Base-by-base conservation (phyloP, 2,329 filamentous ascomycete genomes). In the Colletotrichum endophyticum region DNA sequence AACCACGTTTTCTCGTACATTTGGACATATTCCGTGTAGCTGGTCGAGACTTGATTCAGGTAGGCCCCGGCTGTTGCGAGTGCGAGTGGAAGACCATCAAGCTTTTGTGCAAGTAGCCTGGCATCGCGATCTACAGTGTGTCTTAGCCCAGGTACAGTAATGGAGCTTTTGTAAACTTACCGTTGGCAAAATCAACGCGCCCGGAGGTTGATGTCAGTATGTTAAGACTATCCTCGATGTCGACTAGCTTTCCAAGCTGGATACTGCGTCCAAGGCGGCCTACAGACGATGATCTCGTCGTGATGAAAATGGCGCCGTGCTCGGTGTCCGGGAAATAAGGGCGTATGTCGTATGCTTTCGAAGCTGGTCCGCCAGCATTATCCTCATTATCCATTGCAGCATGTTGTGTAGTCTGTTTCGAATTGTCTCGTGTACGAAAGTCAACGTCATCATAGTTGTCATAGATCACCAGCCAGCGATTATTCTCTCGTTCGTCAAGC, bases 51-150 rank as follows among this genome's bases (percentile, higher is more conserved):
- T 63, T 87, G 77, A 32, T 81, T 72, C 16, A 89, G 83, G 75
- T 87, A 90, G 1, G 85, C 82, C 7, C 87, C 86, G 22, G 88
- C 88, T 19, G 86, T 85, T 6, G 86, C 80, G 19, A 90, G 83
- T 3, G 88, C 87, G 34, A 90, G 83, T 15, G 87, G 87, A 32
- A 89, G 84, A 6, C 88, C 86, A 74, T 87, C 84, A 1, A 90
- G 84, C 66, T 80, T 79, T 39, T 79, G 73, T 3, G 81, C 81
- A 74, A 88, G 83, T 16, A 76, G 22, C 36, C 66, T 27, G 16
- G 81, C 81, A 77, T 81, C 81, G 34, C 76, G 27, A 79, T 86
- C 82, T 86, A 72, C 12, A 2, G n/a, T 62, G 12, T 28, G 27
- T 30, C 8, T 49, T 25, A 59, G 25, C 6, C 2, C 11, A 25